phyloP scores from a whole-genome alignment of 2,329 filamentous ascomycete genomes.

The Alternaria metachromatica region DNA sequence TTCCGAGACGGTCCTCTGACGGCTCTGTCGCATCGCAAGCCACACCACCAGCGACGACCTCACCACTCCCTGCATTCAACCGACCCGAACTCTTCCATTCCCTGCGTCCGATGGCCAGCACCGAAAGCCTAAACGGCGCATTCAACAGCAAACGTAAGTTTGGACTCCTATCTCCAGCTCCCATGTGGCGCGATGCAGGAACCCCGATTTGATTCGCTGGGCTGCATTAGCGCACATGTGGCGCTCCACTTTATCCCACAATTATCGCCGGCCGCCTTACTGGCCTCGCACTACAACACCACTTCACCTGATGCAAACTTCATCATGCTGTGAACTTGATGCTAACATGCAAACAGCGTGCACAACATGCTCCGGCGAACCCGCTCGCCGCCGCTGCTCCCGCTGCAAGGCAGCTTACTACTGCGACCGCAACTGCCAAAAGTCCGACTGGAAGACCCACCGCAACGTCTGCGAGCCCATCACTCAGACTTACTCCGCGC shows the following conservation, averaged over 20 bases:
- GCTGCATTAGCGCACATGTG: conserved; percentile 18
- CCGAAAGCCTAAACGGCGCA: conserved; percentile 31
- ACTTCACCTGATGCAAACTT: background rate
- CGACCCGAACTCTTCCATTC: conserved; percentile 33
- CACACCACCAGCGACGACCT: conserved; percentile 17
- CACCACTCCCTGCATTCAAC: conserved; percentile 29
- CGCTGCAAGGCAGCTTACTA: conserved; percentile 57
- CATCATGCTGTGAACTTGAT: background rate
- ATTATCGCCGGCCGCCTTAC: conserved; percentile 8
- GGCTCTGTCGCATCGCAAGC: conserved; percentile 27
- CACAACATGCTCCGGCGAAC: conserved; percentile 31
- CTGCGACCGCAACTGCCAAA: conserved; percentile 62
- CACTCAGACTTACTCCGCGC: conserved; percentile 29
- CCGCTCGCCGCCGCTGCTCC: conserved; percentile 49
- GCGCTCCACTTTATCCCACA: conserved; percentile 22
- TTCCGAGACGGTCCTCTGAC: conserved; percentile 28
- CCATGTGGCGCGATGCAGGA: conserved; percentile 34
- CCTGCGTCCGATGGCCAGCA: conserved; percentile 32
- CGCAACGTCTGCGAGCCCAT: conserved; percentile 52
- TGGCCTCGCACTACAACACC: conserved; percentile 10
- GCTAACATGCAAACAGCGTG: conserved; percentile 25
- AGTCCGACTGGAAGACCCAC: conserved; percentile 59
- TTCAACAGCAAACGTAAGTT: conserved; percentile 36
- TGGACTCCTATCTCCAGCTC: conserved; percentile 2
- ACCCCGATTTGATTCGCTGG: conserved; percentile 30